phyloP scores from a whole-genome alignment of 106 monocot species.

The Gastrodia elata region DNA sequence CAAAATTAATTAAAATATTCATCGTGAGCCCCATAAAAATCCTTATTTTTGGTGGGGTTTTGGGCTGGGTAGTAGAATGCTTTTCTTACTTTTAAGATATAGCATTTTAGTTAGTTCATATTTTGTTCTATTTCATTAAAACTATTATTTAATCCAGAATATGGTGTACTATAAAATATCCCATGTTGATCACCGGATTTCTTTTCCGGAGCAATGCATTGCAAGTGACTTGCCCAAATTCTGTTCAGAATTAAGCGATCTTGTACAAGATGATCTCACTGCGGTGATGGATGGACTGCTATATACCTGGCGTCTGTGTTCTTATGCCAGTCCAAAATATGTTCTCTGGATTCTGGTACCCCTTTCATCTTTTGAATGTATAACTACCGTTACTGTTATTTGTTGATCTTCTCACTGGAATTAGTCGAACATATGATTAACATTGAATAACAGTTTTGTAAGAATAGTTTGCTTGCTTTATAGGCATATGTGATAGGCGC shows the following conservation, averaged over 20 bases:
- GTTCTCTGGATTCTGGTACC: conserved; percentile 95
- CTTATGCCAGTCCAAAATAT: conserved; percentile 99
- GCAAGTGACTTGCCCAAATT: conserved; percentile 93
- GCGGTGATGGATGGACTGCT: conserved; percentile 84
- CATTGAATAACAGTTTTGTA: not conserved
- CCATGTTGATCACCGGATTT: conserved; percentile 82
- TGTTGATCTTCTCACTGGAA: not conserved
- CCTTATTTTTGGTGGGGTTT: no score
- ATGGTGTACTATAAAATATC: conserved; percentile 99
- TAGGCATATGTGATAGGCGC: conserved; percentile 95
- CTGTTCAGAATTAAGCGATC: conserved; percentile 91
- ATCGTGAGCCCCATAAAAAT: no score
- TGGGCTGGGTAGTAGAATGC: no score
- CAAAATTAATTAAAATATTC: no score
- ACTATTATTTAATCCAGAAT: conserved; percentile 45
- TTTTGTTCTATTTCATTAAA: not conserved
- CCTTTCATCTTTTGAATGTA: not conserved
- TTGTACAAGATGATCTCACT: conserved; percentile 90
- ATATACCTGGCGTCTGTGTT: conserved; percentile 97
- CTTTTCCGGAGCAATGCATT: conserved; percentile 89
- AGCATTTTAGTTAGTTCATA: not conserved
- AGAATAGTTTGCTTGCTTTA: conserved; percentile 14
- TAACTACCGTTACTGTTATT: not conserved
- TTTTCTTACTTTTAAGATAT: not conserved
- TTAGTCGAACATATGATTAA: not conserved